Evolutionary conservation across 2,329 filamentous ascomycete genomes (phyloP), one percentile per base, ranked within the genome.

Genomic region (Lizonia empirigonia): DNA sequence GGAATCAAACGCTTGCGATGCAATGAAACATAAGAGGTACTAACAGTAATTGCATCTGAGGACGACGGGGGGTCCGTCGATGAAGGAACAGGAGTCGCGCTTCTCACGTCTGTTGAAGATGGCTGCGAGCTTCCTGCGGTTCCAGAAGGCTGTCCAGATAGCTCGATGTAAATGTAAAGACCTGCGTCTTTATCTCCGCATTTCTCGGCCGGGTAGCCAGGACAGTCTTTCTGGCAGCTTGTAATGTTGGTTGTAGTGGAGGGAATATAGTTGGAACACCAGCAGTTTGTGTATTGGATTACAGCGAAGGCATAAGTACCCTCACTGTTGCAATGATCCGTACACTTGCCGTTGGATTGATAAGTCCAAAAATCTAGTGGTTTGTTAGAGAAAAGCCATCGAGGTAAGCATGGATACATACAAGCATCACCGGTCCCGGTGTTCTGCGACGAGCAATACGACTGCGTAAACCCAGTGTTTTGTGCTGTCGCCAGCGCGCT

Each of bases 261-360:
- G 7, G 89, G 89, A 2, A 79, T 78, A 63, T 85, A 85, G 68
- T 91, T 81, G 29, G 87, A 86, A 69, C 89, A 93, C 88, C 88
- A 93, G 68, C 89, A 93, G 42, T 79, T 72, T 24, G 83, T 76
- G 13, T 74, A 79, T 61, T 90, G 82, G 1, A 91, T 76, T 38
- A 93, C 77, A 58, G 87, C 88, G 55, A 86, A 89, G 30, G 88
- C 87, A 58, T 79, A 88, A 23, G 52, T 56, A 40, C 55, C 64
- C 13, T 77, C 60, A 16, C 67, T 64, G 20, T 72, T 62, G 73
- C 89, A 93, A 39, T 79, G 79, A 39, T 82, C 75, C 40, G 78
- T 74, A 68, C 89, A 93, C 10, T 85, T 79, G 23, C 88, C 88
- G 60, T 90, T 85, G 16, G 87, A 88, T 69, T 91, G 87, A 45